Evolutionary conservation across 73 alveolate genomes (phyloP), one percentile per base, ranked within the genome.

Genomic region (Strombidium stylifer): DNA sequence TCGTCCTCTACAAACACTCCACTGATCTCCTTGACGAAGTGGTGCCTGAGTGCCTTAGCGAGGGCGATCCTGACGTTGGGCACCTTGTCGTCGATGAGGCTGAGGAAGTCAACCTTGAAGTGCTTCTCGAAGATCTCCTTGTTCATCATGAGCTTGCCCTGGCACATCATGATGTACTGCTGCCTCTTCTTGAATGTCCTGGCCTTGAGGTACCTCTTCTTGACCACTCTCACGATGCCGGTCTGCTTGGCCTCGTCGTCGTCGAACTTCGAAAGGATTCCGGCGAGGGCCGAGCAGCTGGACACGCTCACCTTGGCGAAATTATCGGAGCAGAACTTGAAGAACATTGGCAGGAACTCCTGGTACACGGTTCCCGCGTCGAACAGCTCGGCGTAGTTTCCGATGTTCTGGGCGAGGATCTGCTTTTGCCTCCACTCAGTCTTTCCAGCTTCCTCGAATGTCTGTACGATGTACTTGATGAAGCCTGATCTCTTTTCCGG

Each of bases 71-170:
- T 34, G n/a, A 76, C 88, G 53, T 65, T 64, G 24, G 68, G 25
- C 6, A 76, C 88, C 53, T 51, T 44, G 34, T 76, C 88, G 16
- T 65, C 65, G 11, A 72, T 75, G 32, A 74, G 27, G 37, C 31
- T 24, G 20, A 73, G 45, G 59, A 73, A 40, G 11, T 73, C 86
- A 41, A 34, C 32, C 48, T 51, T 69, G 45, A 69, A 54, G 40
- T 73, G 44, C 42, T 70, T 76, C 37, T 64, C 81, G 35, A 76
- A 76, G 18, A 76, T 35, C 19, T 62, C 88, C 37, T 64, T 65
- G 23, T 65, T 51, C 39, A 27, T 51, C 88, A 76, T 76, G 14
- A 67, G 76, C 25, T 72, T 70, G 2, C 73, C 69, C n/a, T n/a
- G n/a, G 34, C 77, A 71, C 88, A 76, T 76, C 58, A 46, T 48